These are phyloP conservation scores for Lablab purpureus DNA, from an alignment of 306 rosid species.

Conservation along the genomic window DNA sequence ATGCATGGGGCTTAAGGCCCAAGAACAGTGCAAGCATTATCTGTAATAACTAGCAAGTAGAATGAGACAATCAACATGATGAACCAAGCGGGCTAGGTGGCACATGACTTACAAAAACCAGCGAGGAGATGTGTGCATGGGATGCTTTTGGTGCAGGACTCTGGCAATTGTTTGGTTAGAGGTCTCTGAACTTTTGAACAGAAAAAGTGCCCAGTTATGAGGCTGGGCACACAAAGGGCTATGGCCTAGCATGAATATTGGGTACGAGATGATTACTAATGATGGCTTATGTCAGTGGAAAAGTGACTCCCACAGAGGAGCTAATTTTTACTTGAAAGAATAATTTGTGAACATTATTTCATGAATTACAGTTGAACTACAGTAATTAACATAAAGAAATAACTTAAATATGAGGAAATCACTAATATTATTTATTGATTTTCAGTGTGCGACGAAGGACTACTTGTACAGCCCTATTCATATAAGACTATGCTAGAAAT, in stretches of 20 bases:
- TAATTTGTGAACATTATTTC: not conserved
- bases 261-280: not conserved
- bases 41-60: too few relatives aligned
- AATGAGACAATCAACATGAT: too few relatives aligned
- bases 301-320: not conserved
- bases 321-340: not conserved
- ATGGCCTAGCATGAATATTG: too few relatives aligned
- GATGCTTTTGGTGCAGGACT: too few relatives aligned
- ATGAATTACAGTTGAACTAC: not conserved
- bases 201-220: not conserved
- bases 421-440: not conserved
- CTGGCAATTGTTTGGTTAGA: too few relatives aligned
- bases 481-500: not conserved
- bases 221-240: not conserved
- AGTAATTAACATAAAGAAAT: not conserved
- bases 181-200: not conserved
- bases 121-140: too few relatives aligned
- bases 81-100: too few relatives aligned
- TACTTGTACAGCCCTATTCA: not conserved
- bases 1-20: too few relatives aligned
- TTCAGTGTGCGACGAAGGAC: not conserved
- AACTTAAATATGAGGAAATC: not conserved
- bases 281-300: not conserved
- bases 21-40: too few relatives aligned
- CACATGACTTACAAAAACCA: too few relatives aligned